Evolutionary conservation across 169 alveolate genomes (phyloP).

Genomic region (Plasmodium sp.): DNA sequence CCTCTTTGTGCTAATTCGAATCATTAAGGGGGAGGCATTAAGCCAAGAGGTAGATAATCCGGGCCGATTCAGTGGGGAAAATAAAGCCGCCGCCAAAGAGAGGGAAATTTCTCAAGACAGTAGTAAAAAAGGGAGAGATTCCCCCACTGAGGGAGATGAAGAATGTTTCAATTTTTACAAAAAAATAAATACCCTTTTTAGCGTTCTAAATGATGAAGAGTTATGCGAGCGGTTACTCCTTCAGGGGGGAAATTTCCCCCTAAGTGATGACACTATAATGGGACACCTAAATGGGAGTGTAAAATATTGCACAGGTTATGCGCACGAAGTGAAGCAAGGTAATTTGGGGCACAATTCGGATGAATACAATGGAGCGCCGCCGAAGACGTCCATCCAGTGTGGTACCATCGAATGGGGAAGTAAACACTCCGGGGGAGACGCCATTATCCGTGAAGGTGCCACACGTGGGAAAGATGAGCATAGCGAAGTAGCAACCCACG

Average conservation of each 20-base stretch:
- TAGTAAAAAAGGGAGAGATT: neutral
- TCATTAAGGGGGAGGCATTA: neutral
- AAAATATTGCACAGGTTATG: neutral
- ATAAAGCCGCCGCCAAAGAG: neutral
- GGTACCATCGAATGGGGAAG: neutral
- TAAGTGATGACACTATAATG: neutral
- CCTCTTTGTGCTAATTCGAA: slow-evolving; percentile 13
- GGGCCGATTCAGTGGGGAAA: neutral
- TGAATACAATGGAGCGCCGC: neutral
- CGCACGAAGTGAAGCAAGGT: neutral
- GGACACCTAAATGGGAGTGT: neutral
- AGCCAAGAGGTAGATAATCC: neutral
- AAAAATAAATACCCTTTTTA: neutral
- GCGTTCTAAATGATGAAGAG: slow-evolving; percentile 9
- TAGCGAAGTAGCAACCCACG: neutral
- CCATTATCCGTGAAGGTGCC: neutral
- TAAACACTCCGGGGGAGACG: neutral
- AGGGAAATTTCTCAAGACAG: neutral
- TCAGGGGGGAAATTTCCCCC: neutral
- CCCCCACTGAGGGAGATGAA: neutral
- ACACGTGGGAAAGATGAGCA: neutral
- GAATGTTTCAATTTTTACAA: neutral
- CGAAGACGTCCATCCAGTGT: neutral
- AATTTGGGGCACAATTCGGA: neutral
- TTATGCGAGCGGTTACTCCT: neutral